Evolutionary conservation across 1,284 basidiomycete genomes (phyloP), one percentile per base, ranked within the genome.

Genomic region (Cystobasidium slooffiae): DNA sequence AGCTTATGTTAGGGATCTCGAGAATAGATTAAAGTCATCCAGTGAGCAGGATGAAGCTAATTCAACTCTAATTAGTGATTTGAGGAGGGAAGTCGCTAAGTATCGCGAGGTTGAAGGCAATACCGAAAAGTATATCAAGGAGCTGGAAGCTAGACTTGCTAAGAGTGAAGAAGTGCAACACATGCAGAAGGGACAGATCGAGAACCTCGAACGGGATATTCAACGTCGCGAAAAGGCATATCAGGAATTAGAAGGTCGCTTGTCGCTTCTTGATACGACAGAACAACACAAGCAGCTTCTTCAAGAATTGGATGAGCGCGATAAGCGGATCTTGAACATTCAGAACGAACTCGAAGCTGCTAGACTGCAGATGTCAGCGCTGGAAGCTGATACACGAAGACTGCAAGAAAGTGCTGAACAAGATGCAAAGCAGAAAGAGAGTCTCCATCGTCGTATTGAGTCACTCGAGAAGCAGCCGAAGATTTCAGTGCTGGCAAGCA

Each of bases 1-100:
- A 86, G 91, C 90, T 0, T 97, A 98, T 82, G 90, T 97, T 37
- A 90, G 88, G 59, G 94, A 97, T 81, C 85, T 98, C 39, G 95
- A 99, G 82, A 88, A 90, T 78, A 93, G 92, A 82, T 88, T 98
- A 81, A 93, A 91, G 82, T 83, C 86, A 1, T 90, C 90, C 78
- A 89, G 93, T 78, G 92, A 95, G 78, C 88, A 87, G 4, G 89
- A 89, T 22, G 84, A 91, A 51, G 86, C 87, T 10, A 91, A 92
- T 12, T 89, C 87, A 73, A 89, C 90, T 78, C 90, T 90, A 1
- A 86, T 96, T 79, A 86, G 85, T 18, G 92, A 95, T 76, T 86
- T 98, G 69, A 90, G 89, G 81, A 90, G 90, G 77, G 94, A 98
- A 83, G 85, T 97, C 41, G 80, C 86, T 59, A 88, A 89, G 64